Evolutionary conservation across 2,329 filamentous ascomycete genomes (phyloP).

Genomic region (Neodidymelliopsis sp.): DNA sequence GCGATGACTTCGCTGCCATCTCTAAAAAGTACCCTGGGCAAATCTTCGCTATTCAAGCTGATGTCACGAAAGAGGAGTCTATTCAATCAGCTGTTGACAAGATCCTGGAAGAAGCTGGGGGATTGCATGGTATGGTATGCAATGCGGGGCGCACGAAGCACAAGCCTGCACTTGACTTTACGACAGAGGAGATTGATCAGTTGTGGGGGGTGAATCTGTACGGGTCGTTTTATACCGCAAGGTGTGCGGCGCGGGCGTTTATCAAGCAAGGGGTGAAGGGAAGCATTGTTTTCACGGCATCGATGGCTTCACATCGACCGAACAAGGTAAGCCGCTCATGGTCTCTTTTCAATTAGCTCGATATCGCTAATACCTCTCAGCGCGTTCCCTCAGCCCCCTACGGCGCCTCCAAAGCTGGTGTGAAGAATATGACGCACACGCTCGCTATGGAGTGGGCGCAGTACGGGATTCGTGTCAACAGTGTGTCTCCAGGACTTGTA

Average conservation of each 20-base stretch:
- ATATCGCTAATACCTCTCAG: slow-evolving; percentile 12
- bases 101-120: slow-evolving; percentile 54
- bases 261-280: slow-evolving; percentile 56
- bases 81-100: slow-evolving; percentile 55
- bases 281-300: slow-evolving; percentile 57
- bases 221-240: slow-evolving; percentile 55
- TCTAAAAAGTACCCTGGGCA: slow-evolving; percentile 51
- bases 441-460: slow-evolving; percentile 52
- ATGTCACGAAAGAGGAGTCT: slow-evolving; percentile 58
- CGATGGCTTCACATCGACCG: slow-evolving; percentile 57
- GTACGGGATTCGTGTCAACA: slow-evolving; percentile 50
- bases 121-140: slow-evolving; percentile 58
- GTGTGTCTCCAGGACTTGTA: slow-evolving; percentile 47
- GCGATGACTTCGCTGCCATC: slow-evolving; percentile 53
- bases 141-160: slow-evolving; percentile 62
- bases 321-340: slow-evolving; percentile 45
- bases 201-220: slow-evolving; percentile 57
- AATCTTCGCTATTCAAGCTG: slow-evolving; percentile 53
- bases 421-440: slow-evolving; percentile 55
- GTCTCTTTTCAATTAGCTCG: background rate
- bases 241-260: slow-evolving; percentile 54
- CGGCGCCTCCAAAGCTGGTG: slow-evolving; percentile 55
- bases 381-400: slow-evolving; percentile 52
- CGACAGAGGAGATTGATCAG: slow-evolving; percentile 55
- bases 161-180: slow-evolving; percentile 61